Percentiles rank a stretch among this genome's conserved stretches.
Evolutionary conservation across 371 early-diverging fungal genomes (phyloP).

Genomic region (Mortierella sp.): DNA sequence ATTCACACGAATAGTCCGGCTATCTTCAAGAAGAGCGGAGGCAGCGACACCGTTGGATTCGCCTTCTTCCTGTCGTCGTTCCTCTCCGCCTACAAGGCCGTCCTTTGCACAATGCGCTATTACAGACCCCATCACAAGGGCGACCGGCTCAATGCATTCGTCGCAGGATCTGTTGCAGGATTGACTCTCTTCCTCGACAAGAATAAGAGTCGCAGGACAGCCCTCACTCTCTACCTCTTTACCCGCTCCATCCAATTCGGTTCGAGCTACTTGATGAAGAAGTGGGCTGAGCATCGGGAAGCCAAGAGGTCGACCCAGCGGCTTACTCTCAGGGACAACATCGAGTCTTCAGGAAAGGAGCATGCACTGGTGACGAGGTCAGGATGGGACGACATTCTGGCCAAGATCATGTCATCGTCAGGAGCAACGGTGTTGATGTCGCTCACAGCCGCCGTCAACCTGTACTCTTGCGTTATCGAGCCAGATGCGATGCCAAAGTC

Average conservation of each 20-base stretch:
- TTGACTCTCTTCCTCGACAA: slow-evolving; percentile 76
- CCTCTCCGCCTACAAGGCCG: slow-evolving; percentile 82
- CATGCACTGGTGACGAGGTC: slow-evolving; percentile 6
- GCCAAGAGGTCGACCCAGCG: slow-evolving; percentile 24
- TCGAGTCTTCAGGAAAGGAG: slow-evolving; percentile 15
- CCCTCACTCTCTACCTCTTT: slow-evolving; percentile 82
- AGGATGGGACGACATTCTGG: slow-evolving; percentile 67
- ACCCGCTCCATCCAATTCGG: slow-evolving; percentile 83
- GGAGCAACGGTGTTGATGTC: slow-evolving; percentile 76
- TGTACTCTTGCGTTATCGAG: slow-evolving; percentile 72
- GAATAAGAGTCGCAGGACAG: slow-evolving; percentile 75
- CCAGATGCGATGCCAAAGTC: slow-evolving; percentile 72
- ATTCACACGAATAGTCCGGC: slow-evolving; percentile 54
- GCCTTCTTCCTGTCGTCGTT: slow-evolving; percentile 85
- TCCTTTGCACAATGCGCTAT: slow-evolving; percentile 77
- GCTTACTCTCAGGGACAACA: slow-evolving; percentile 19
- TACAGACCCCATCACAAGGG: slow-evolving; percentile 61
- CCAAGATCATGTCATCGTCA: slow-evolving; percentile 62
- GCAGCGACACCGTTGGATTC: slow-evolving; percentile 81
- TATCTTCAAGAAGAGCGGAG: slow-evolving; percentile 67
- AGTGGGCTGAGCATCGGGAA: slow-evolving; percentile 64
- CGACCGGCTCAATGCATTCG: slow-evolving; percentile 76
- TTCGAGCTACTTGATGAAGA: slow-evolving; percentile 72
- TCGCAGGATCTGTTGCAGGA: slow-evolving; percentile 85
- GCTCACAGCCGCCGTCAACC: slow-evolving; percentile 71